These are phyloP conservation scores for Xylaria polymorpha DNA, from an alignment of 2,329 filamentous ascomycete genomes.

Conservation along the genomic window DNA sequence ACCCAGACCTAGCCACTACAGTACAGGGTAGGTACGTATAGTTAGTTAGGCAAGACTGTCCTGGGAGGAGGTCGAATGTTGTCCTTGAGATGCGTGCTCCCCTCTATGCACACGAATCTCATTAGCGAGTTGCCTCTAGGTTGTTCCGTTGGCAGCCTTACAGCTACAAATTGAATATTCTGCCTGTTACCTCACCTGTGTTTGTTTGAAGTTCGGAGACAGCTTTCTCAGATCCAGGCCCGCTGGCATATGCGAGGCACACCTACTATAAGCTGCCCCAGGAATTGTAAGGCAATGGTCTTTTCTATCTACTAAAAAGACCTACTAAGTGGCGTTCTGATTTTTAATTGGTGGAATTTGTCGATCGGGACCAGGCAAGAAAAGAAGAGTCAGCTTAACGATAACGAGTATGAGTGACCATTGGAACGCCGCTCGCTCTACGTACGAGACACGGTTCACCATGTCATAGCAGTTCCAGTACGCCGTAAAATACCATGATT, in stretches of 20 bases:
- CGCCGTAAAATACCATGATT: background rate
- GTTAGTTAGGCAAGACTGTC: constrained; percentile 16
- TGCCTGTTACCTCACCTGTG: constrained; percentile 39
- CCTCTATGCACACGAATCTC: constrained; percentile 7
- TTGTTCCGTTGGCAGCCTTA: constrained; percentile 36
- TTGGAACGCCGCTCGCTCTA: background rate
- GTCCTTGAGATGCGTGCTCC: constrained; percentile 37
- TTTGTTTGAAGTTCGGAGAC: constrained; percentile 43
- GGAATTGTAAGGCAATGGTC: background rate
- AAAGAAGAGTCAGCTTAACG: background rate
- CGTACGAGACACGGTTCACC: background rate
- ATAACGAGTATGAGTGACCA: background rate
- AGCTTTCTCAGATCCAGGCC: constrained; percentile 39
- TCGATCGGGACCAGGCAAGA: background rate
- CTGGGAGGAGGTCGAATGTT: too few species aligned
- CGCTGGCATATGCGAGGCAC: constrained; percentile 21
- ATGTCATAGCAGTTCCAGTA: background rate
- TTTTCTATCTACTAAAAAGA: background rate
- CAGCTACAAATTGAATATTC: constrained; percentile 34
- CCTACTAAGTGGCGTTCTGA: background rate
- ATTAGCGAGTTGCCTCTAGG: constrained; percentile 42
- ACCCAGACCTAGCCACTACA: too few species aligned
- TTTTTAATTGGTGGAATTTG: background rate
- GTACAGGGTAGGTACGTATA: background rate
- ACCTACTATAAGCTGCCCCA: background rate